Conservation (phyloP, 495 filamentous ascomycete genomes). For the Neurospora sublineolata region DNA sequence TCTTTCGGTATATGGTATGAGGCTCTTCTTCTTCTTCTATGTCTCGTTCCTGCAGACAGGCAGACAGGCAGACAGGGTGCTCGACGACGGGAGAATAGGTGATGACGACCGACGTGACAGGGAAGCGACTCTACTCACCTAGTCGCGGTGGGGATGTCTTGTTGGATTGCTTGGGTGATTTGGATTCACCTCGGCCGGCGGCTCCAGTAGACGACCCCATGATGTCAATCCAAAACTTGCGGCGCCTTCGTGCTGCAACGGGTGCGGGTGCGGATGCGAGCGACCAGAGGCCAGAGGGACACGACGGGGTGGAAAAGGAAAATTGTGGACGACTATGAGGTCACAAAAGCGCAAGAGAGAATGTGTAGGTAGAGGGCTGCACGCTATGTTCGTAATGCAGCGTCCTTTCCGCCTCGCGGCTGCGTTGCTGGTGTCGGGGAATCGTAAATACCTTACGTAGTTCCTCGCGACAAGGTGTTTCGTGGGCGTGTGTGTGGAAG, state of each 20-base stretch:
- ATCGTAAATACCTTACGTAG: slow-evolving; percentile 19
- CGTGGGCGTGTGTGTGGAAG: slow-evolving; percentile 10
- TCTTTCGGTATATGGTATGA: background rate
- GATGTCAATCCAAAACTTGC: slow-evolving; percentile 28
- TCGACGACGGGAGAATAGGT: background rate
- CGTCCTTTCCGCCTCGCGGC: slow-evolving; percentile 7
- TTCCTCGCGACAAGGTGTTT: slow-evolving; percentile 8
- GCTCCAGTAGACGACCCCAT: slow-evolving; percentile 27
- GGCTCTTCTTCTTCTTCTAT: background rate
- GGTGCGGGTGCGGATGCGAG: background rate
- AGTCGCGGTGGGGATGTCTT: slow-evolving; percentile 20
- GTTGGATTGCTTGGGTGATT: slow-evolving; percentile 25
- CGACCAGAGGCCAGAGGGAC: background rate
- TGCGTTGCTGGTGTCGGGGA: slow-evolving; percentile 6
- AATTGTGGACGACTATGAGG: slow-evolving; percentile 19
- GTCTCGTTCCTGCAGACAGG: background rate
- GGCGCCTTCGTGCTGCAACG: slow-evolving; percentile 17
- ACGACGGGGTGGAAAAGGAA: slow-evolving; percentile 3
- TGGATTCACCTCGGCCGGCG: slow-evolving; percentile 24
- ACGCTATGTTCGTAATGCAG: slow-evolving; percentile 16
- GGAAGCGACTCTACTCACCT: slow-evolving; percentile 19
- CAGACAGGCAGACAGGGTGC: background rate
- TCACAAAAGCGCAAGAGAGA: slow-evolving; percentile 17
- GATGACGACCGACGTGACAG: slow-evolving; percentile 4
- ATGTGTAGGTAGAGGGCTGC: slow-evolving; percentile 14